phyloP scores from a whole-genome alignment of 2,329 filamentous ascomycete species.

The Shiraia sp. region DNA sequence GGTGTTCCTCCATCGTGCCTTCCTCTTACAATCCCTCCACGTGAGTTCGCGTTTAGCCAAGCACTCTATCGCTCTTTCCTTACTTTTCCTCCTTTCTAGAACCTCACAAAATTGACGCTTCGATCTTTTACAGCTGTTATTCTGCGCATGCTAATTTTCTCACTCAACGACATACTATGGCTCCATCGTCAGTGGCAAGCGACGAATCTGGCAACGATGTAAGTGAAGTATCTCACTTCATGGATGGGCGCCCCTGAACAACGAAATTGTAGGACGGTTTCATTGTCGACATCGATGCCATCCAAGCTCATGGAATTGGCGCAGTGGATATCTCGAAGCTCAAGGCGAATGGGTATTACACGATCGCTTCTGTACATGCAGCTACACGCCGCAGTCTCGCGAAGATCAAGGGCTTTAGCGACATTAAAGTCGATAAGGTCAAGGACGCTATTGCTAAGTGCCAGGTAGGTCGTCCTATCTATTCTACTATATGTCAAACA shows the following conservation, averaged over 20 bases:
- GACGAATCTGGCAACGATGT: slow-evolving; percentile 59
- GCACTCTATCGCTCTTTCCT: slow-evolving; percentile 13
- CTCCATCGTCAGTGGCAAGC: slow-evolving; percentile 55
- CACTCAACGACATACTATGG: slow-evolving; percentile 21
- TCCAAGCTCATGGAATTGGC: slow-evolving; percentile 69
- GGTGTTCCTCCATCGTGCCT: slow-evolving; percentile 10
- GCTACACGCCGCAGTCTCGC: slow-evolving; percentile 63
- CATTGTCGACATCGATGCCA: slow-evolving; percentile 68
- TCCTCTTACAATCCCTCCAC: slow-evolving; percentile 18
- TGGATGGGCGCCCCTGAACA: too few relatives aligned
- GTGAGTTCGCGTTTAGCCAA: slow-evolving; percentile 19
- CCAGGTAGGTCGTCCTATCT: slow-evolving; percentile 48
- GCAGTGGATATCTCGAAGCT: slow-evolving; percentile 68
- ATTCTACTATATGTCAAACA: background rate
- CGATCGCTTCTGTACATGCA: slow-evolving; percentile 63
- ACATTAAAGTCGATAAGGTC: slow-evolving; percentile 71
- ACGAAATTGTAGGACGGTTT: slow-evolving; percentile 55
- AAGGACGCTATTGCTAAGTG: slow-evolving; percentile 69
- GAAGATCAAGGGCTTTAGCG: slow-evolving; percentile 72
- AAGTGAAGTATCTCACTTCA: slow-evolving; percentile 6
- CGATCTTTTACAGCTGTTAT: background rate
- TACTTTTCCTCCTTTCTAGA: background rate
- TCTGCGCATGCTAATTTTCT: slow-evolving; percentile 7
- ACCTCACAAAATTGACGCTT: background rate
- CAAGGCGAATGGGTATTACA: slow-evolving; percentile 65